A percentile compares a stretch with the other conserved stretches of the same genome.
These are phyloP conservation scores for Citrullus mucosospermus DNA, from an alignment of 306 rosid genomes.

Conservation along the genomic window DNA sequence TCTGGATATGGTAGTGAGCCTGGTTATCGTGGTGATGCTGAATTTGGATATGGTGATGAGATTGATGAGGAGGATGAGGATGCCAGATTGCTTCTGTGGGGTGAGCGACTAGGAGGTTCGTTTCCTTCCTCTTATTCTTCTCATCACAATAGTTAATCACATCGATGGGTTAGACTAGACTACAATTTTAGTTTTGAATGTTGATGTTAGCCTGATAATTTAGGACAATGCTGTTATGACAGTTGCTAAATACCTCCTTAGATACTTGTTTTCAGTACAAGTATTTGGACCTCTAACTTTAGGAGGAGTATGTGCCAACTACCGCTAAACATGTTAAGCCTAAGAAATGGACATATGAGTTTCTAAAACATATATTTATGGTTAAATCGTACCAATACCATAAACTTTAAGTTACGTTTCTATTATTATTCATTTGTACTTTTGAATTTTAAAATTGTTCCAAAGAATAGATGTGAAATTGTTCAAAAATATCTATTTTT, in stretches of 20 bases:
- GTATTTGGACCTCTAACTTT: too few species aligned
- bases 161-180: too few species aligned
- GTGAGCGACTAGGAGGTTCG: conserved; percentile 53
- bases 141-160: neutral
- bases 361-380: neutral
- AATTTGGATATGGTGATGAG: conserved; percentile 93
- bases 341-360: neutral
- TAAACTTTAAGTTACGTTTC: neutral
- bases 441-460: too few species aligned
- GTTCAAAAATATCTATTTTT: too few species aligned
- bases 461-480: too few species aligned
- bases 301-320: too few species aligned
- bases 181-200: too few species aligned
- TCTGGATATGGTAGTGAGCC: conserved; percentile 98
- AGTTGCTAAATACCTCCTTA: neutral
- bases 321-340: too few species aligned
- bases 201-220: too few species aligned
- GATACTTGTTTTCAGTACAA: neutral
- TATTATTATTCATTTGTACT: too few species aligned
- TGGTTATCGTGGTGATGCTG: conserved; percentile 98
- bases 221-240: neutral
- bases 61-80: conserved; percentile 94
- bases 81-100: conserved; percentile 64
- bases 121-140: neutral
- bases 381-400: neutral